A percentile compares a stretch with the other conserved stretches of the same genome.
Conservation (phyloP, 306 rosid genomes). For the Begonia loranthoides region DNA sequence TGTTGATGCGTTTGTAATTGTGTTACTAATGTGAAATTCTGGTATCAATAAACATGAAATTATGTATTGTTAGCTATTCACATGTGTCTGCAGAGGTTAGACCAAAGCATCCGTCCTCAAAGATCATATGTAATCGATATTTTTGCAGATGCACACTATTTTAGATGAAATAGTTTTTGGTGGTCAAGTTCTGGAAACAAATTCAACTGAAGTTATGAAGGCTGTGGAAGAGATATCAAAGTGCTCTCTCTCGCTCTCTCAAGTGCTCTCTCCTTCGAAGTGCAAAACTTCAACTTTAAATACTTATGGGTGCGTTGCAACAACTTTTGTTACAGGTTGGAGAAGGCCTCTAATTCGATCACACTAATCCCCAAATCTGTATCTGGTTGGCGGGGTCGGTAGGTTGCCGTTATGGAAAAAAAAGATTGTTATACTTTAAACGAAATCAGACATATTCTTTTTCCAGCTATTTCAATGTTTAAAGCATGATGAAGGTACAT, state of each 20-base stretch:
- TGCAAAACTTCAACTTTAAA: not conserved
- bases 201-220: constrained; percentile 75
- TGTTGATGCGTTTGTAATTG: too few species aligned
- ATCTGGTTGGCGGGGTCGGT: constrained; percentile 68
- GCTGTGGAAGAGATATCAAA: constrained; percentile 77
- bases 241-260: constrained; percentile 24
- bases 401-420: constrained; percentile 6
- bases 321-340: constrained; percentile 40
- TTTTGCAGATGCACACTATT: constrained; percentile 57
- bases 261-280: not conserved
- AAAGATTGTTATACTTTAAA: too few species aligned
- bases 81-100: too few species aligned
- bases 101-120: too few species aligned
- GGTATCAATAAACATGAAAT: too few species aligned
- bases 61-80: too few species aligned
- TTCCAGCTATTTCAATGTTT: not conserved
- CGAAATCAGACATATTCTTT: not conserved
- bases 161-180: constrained; percentile 83
- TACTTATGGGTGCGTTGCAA: not conserved
- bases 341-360: constrained; percentile 63
- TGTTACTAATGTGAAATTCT: too few species aligned
- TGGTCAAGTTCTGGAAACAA: constrained; percentile 86
- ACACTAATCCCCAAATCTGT: constrained; percentile 71
- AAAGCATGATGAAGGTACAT: not conserved
- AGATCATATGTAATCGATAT: not conserved